Base-by-base conservation (phyloP, 2,329 filamentous ascomycete genomes). In the Sporothrix inflata region DNA sequence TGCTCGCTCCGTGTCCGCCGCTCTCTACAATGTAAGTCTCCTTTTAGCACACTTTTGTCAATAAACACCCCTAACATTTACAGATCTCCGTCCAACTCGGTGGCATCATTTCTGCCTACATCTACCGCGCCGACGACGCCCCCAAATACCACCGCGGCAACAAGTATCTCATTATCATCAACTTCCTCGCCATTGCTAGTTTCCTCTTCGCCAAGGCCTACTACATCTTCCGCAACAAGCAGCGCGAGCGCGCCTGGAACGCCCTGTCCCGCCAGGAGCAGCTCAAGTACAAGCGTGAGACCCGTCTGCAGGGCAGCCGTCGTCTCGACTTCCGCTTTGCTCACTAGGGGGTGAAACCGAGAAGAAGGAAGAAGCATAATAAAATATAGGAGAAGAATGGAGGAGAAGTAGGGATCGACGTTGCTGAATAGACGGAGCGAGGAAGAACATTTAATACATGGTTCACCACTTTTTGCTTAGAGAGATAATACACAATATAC, bases 131-230 rank as follows among this genome's bases (percentile, higher is more conserved):
- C 3, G 65, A 72, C 55, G 75, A 75, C 73, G 72, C 74, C 38
- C 76, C 74, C 1, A 16, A 70, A 19, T 77, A 77, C 55, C 69
- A 63, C 4, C 72, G 75, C 5, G 76, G 76, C 0, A 77, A 77
- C 61, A 74, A 63, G 47, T 70, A 69, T 4, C 69, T 78, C 55
- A 53, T 77, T 1, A 71, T 1, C 82, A 83, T 75, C 81, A 81
- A 82, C 2, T 80, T 80, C 0, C 83, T 82, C 73, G 87, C 88
- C 69, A 82, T 88, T 30, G 76, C 81, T 1, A 71, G 87, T 4
- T 87, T 88, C 61, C 73, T 85, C 1, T 79, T 81, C 0, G 82
- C 84, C 21, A 88, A 88, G 77, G 55, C 81, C 0, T 89, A 87
- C 76, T 90, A 90, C 75, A 77, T 85, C 0, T 78, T 75, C 70